Percentiles rank a stretch among this genome's conserved stretches.
phyloP scores from a whole-genome alignment of 768 basidiomycete genomes.

The Lentinula aciculospora region DNA sequence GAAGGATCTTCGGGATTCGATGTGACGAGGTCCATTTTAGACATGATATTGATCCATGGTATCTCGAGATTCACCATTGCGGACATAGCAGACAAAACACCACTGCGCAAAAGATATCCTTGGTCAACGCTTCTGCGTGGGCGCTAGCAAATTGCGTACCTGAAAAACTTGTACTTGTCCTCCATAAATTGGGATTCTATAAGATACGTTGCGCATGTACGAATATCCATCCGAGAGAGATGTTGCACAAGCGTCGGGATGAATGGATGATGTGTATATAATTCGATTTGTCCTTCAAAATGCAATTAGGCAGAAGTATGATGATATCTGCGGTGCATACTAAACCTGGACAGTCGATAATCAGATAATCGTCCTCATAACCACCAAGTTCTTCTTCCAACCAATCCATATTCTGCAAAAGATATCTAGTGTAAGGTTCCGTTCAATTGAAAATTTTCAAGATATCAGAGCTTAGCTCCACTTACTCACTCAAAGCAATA shows the following conservation, averaged over 20 bases:
- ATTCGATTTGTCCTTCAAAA: constrained; percentile 87
- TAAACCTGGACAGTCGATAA: constrained; percentile 86
- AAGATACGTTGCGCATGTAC: constrained; percentile 86
- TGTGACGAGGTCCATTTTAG: constrained; percentile 97
- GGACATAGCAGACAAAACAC: constrained; percentile 96
- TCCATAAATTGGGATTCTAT: constrained; percentile 99
- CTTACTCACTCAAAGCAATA: constrained; percentile 99
- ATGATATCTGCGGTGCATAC: neutral
- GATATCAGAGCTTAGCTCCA: constrained; percentile 16
- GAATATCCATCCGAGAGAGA: constrained; percentile 69
- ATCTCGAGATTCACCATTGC: constrained; percentile 98
- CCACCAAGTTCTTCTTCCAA: constrained; percentile 92
- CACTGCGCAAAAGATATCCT: constrained; percentile 39
- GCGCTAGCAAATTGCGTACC: constrained; percentile 34
- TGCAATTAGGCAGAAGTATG: neutral
- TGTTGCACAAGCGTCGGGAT: constrained; percentile 84
- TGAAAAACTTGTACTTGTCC: constrained; percentile 97
- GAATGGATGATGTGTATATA: constrained; percentile 98
- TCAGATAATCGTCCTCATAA: constrained; percentile 93
- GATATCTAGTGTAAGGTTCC: constrained; percentile 54
- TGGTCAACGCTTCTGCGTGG: neutral
- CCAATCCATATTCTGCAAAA: constrained; percentile 98
- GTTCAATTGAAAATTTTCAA: constrained; percentile 2
- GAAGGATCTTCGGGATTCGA: constrained; percentile 53
- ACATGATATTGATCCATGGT: constrained; percentile 97